A percentile compares a stretch with the other conserved stretches of the same genome.
phyloP scores from a whole-genome alignment of 352 stramenopile species.

The Phytopythium sindhum region DNA sequence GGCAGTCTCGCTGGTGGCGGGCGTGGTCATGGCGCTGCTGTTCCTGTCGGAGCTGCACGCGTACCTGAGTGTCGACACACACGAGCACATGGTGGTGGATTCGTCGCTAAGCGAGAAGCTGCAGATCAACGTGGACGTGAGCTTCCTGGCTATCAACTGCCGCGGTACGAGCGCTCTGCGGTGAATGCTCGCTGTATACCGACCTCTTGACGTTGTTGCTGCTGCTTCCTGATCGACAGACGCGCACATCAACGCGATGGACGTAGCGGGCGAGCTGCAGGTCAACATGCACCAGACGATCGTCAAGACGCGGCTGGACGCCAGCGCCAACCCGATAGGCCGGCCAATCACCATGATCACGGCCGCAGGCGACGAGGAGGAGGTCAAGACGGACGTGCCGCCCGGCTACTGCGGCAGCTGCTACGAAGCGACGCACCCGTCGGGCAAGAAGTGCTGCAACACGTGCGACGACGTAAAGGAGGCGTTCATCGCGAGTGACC shows the following conservation, averaged over 20 bases:
- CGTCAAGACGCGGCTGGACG: conserved; percentile 89
- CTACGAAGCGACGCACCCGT: conserved; percentile 85
- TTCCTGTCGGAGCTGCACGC: conserved; percentile 86
- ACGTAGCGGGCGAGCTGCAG: conserved; percentile 97
- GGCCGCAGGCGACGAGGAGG: conserved; percentile 21
- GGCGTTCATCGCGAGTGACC: conserved; percentile 68
- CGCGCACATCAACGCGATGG: conserved; percentile 98
- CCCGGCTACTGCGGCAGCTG: conserved; percentile 94
- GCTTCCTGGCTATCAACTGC: conserved; percentile 96
- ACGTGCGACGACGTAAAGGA: conserved; percentile 84
- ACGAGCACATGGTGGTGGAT: conserved; percentile 96
- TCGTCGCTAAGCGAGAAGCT: conserved; percentile 93
- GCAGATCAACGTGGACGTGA: conserved; percentile 97
- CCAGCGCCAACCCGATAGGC: conserved; percentile 65
- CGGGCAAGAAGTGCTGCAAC: conserved; percentile 76
- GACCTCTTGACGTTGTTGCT: no score
- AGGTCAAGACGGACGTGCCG: conserved; percentile 46
- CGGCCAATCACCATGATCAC: conserved; percentile 40
- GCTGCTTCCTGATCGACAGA: conserved; percentile 37
- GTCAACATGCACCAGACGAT: conserved; percentile 96
- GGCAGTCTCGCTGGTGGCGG: conserved; percentile 82
- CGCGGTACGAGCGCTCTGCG: conserved; percentile 27
- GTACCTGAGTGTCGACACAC: conserved; percentile 77
- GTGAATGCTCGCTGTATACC: background rate
- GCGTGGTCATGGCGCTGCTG: conserved; percentile 88